Evolutionary conservation across 1,284 basidiomycete species (phyloP).

Genomic region (Naganishia sp.): DNA sequence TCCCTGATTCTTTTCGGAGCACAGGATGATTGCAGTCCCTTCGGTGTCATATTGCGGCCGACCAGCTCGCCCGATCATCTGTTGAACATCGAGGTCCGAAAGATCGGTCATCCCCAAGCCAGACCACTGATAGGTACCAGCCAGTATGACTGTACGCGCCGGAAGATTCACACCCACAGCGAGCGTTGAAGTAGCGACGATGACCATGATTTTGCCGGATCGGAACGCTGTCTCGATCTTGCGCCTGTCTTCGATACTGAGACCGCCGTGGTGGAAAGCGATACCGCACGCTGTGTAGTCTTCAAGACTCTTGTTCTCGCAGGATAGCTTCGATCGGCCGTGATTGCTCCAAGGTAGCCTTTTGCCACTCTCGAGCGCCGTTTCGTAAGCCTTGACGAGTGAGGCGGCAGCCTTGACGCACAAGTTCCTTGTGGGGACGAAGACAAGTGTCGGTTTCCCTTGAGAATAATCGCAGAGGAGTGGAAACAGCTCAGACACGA

Average conservation of each 20-base stretch:
- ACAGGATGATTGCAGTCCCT: constrained; percentile 56
- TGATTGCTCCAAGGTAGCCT: constrained; percentile 63
- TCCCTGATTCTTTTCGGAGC: constrained; percentile 8
- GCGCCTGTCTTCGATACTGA: constrained; percentile 54
- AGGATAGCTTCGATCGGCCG: constrained; percentile 34
- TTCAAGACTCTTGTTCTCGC: constrained; percentile 40
- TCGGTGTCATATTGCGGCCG: constrained; percentile 77
- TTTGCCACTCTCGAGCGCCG: constrained; percentile 59
- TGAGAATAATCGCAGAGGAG: constrained; percentile 68
- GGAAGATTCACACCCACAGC: constrained; percentile 60
- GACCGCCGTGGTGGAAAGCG: constrained; percentile 59
- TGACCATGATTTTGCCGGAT: constrained; percentile 50
- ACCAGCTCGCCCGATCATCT: constrained; percentile 65
- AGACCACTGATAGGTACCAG: constrained; percentile 49
- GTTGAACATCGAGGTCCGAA: constrained; percentile 37
- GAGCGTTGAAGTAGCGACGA: constrained; percentile 56
- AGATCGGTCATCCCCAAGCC: constrained; percentile 33
- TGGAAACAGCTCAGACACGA: constrained; percentile 74
- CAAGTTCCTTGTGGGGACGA: constrained; percentile 72
- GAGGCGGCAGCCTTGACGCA: constrained; percentile 65
- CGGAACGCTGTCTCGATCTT: constrained; percentile 56
- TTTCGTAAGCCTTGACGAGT: constrained; percentile 69
- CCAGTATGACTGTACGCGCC: constrained; percentile 54
- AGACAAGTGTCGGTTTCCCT: constrained; percentile 78
- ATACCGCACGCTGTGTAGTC: constrained; percentile 51